A percentile compares a stretch with the other conserved stretches of the same genome.
These are phyloP conservation scores for Salix exigua DNA, from an alignment of 345 rosid species.

Conservation along the genomic window DNA sequence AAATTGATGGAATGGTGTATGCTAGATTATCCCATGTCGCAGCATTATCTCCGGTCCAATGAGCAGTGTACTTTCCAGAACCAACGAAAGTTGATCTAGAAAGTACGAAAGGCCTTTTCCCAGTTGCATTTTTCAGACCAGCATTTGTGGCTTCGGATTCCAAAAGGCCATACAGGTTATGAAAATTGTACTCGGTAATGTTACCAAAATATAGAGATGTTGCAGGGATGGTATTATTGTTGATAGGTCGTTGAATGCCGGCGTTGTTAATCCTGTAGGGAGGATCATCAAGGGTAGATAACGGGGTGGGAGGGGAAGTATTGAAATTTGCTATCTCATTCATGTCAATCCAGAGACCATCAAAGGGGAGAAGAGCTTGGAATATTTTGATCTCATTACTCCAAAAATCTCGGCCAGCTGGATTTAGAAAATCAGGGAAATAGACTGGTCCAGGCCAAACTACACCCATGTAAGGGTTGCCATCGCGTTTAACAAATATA, in stretches of 20 bases:
- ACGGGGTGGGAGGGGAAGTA: slow-evolving; percentile 36
- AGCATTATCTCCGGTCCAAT: slow-evolving; percentile 76
- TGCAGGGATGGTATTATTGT: slow-evolving; percentile 46
- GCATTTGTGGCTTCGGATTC: slow-evolving; percentile 59
- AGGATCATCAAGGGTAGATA: slow-evolving; percentile 54
- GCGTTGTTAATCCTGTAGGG: slow-evolving; percentile 66
- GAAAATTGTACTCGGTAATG: slow-evolving; percentile 56
- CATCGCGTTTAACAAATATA: slow-evolving; percentile 50
- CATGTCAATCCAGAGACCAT: slow-evolving; percentile 86
- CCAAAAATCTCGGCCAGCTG: slow-evolving; percentile 47
- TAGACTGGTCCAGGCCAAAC: slow-evolving; percentile 74
- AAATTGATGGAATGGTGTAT: slow-evolving; percentile 50
- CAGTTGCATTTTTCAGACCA: slow-evolving; percentile 41
- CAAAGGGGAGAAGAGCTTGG: slow-evolving; percentile 42
- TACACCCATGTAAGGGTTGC: slow-evolving; percentile 53
- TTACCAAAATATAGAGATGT: slow-evolving; percentile 52
- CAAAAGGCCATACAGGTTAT: slow-evolving; percentile 63
- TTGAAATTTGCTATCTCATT: slow-evolving; percentile 67
- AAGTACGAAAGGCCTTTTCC: slow-evolving; percentile 67
- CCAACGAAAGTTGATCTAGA: slow-evolving; percentile 67
- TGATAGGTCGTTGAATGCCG: slow-evolving; percentile 34
- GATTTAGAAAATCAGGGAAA: slow-evolving; percentile 69
- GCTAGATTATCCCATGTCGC: slow-evolving; percentile 70
- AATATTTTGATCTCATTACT: slow-evolving; percentile 52
- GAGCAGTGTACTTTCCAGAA: slow-evolving; percentile 74